Percentiles rank a stretch among this genome's conserved stretches.
These are phyloP conservation scores for Penicillium vulpinum DNA, from an alignment of 2,329 filamentous ascomycete genomes.

Conservation along the genomic window DNA sequence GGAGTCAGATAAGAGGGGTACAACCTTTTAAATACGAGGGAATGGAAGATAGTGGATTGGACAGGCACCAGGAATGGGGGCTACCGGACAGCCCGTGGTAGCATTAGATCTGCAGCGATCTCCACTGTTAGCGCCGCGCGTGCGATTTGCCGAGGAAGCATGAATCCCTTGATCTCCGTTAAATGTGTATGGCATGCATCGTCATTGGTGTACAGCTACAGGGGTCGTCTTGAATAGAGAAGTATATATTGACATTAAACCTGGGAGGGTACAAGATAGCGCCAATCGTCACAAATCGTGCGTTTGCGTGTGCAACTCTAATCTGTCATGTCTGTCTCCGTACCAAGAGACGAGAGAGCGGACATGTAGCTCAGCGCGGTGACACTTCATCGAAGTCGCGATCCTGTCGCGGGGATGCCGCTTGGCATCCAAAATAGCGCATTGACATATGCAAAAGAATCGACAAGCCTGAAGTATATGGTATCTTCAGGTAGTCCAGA, in stretches of 20 bases:
- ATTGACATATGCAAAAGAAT: neutral
- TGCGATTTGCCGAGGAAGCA: neutral
- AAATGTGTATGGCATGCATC: no score
- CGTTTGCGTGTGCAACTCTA: neutral
- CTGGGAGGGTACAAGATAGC: neutral
- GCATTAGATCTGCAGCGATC: neutral
- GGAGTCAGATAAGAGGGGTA: neutral
- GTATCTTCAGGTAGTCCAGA: neutral
- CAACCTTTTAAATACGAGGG: neutral
- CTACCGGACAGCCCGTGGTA: neutral
- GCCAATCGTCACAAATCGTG: neutral
- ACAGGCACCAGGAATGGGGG: neutral
- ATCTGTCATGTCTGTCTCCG: neutral
- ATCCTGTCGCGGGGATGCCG: constrained; percentile 14
- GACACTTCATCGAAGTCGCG: constrained; percentile 5
- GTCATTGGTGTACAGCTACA: neutral
- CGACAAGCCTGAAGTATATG: neutral
- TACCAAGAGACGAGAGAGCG: neutral
- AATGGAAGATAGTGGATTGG: neutral
- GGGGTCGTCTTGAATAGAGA: neutral
- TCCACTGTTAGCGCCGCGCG: neutral
- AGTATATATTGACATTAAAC: neutral
- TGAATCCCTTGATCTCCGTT: no score
- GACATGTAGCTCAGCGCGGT: constrained; percentile 30
- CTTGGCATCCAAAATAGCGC: neutral